These are phyloP conservation scores for Pulveroboletus sp. DNA, from an alignment of 768 basidiomycete genomes.

Conservation along the genomic window DNA sequence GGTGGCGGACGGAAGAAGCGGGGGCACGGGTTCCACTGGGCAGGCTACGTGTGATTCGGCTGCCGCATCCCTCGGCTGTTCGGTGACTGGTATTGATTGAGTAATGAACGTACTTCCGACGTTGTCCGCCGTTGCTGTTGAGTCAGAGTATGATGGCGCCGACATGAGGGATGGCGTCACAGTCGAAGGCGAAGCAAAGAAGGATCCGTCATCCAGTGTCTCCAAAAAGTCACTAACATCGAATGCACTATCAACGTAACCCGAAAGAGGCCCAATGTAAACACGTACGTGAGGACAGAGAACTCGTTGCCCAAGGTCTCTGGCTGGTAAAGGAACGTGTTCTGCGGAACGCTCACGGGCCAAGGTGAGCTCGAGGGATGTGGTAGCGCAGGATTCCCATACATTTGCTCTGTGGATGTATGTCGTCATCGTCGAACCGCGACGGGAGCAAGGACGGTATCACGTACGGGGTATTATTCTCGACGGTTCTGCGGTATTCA, in stretches of 20 bases:
- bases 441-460: not conserved
- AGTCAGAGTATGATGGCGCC: slow-evolving; percentile 28
- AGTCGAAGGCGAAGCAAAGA: slow-evolving; percentile 58
- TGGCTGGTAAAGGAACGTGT: slow-evolving; percentile 61
- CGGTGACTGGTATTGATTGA: slow-evolving; percentile 14
- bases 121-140: slow-evolving; percentile 4
- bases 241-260: not conserved
- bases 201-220: slow-evolving; percentile 78
- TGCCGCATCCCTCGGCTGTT: slow-evolving; percentile 19
- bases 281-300: slow-evolving; percentile 66
- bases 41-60: slow-evolving; percentile 21
- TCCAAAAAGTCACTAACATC: slow-evolving; percentile 74
- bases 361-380: slow-evolving; percentile 40
- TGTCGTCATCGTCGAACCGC: not conserved
- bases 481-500: slow-evolving; percentile 31
- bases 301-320: slow-evolving; percentile 80
- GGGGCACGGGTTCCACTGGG: slow-evolving; percentile 40
- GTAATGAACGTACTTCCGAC: slow-evolving; percentile 13
- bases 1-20: slow-evolving; percentile 64
- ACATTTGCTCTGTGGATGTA: slow-evolving; percentile 18
- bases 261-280: not conserved
- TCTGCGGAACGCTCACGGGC: slow-evolving; percentile 48
- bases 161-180: slow-evolving; percentile 48
- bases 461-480: slow-evolving; percentile 27
- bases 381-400: slow-evolving; percentile 16